Evolutionary conservation across 257 asterid species (phyloP).

Genomic region (Przewalskia tangutica): DNA sequence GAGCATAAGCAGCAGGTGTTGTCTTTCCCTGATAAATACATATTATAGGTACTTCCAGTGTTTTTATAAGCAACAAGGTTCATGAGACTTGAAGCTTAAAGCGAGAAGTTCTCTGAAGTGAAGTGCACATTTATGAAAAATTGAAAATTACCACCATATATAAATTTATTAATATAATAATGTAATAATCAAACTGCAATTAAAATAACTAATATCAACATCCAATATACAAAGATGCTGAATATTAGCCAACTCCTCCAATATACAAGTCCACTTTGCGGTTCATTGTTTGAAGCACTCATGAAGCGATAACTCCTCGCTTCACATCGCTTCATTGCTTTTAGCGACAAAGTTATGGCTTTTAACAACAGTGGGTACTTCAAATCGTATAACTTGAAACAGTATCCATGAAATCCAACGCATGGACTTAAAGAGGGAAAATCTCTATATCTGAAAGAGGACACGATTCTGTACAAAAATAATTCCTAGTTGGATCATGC

Average conservation of each 20-base stretch:
- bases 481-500: not conserved
- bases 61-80: not conserved
- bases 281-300: not conserved
- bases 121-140: too few species aligned
- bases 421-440: not conserved
- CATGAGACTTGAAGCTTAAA: not conserved
- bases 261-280: not conserved
- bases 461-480: too few species aligned
- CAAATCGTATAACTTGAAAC: not conserved
- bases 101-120: not conserved
- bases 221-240: not conserved
- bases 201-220: not conserved
- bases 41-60: not conserved
- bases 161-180: too few species aligned
- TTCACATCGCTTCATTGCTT: too few species aligned
- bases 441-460: not conserved
- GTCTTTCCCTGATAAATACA: not conserved
- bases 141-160: not conserved
- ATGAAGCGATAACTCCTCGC: too few species aligned
- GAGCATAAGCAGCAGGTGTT: not conserved
- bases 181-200: not conserved
- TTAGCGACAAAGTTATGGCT: too few species aligned
- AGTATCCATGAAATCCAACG: not conserved
- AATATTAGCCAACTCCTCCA: not conserved
- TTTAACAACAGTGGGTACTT: too few species aligned